phyloP scores from a whole-genome alignment of 208 protist species.

The Leishmania mexicana region DNA sequence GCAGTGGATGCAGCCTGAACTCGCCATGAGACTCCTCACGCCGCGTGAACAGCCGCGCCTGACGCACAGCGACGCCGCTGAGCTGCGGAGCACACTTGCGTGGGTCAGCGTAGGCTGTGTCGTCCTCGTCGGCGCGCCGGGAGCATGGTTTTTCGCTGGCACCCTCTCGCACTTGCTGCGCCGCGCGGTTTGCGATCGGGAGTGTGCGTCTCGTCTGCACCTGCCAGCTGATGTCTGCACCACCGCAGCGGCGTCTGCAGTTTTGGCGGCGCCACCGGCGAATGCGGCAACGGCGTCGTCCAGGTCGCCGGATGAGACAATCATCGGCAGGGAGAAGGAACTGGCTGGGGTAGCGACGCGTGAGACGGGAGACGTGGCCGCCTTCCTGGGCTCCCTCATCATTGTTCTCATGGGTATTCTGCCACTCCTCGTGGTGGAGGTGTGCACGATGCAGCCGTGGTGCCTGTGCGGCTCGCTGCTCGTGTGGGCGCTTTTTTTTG shows the following conservation, averaged over 20 bases:
- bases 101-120: conserved; percentile 2
- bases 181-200: conserved; percentile 15
- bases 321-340: background rate
- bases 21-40: background rate
- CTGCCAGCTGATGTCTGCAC: conserved; percentile 5
- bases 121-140: conserved; percentile 22
- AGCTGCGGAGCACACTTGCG: background rate
- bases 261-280: background rate
- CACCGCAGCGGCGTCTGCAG: background rate
- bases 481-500: conserved; percentile 19
- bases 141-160: background rate
- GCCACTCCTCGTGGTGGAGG: conserved; percentile 50
- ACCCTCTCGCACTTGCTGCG: conserved; percentile 1
- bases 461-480: conserved; percentile 27
- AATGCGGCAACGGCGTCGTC: background rate
- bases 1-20: conserved; percentile 2
- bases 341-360: background rate
- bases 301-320: background rate
- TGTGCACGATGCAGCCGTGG: conserved; percentile 39
- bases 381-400: conserved; percentile 13
- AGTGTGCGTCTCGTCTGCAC: background rate
- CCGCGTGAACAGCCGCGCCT: background rate
- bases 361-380: conserved; percentile 3
- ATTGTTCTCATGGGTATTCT: conserved; percentile 25
- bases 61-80: background rate